These are phyloP conservation scores for Lentinula edodes DNA, from an alignment of 768 basidiomycete species.

Conservation along the genomic window DNA sequence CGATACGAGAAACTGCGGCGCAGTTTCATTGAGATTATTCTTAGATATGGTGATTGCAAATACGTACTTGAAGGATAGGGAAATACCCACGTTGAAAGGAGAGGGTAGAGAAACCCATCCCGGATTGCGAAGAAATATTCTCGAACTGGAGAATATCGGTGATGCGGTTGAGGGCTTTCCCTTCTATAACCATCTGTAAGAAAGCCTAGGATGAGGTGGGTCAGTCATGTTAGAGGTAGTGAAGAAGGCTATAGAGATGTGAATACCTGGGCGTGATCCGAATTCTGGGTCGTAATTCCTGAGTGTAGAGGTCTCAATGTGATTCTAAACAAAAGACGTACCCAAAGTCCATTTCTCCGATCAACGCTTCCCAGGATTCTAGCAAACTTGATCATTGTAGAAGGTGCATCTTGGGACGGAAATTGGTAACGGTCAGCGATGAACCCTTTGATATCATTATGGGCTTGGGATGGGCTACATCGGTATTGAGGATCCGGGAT, in stretches of 20 bases:
- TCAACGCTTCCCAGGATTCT: conserved; percentile 24
- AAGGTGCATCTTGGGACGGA: conserved; percentile 17
- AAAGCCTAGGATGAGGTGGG: conserved; percentile 27
- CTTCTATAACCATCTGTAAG: conserved; percentile 34
- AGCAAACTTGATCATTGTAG: background rate
- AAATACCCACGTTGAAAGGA: conserved; percentile 59
- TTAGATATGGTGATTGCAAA: background rate
- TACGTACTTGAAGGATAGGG: conserved; percentile 43
- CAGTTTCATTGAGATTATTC: background rate
- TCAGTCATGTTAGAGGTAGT: background rate
- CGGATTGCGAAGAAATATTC: conserved; percentile 32
- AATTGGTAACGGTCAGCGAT: conserved; percentile 9
- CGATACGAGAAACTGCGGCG: conserved; percentile 49
- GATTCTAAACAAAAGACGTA: conserved; percentile 15
- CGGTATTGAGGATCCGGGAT: conserved; percentile 6
- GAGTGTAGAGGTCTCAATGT: background rate
- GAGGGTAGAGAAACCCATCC: conserved; percentile 25
- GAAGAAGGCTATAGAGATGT: conserved; percentile 30
- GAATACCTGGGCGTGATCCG: conserved; percentile 16
- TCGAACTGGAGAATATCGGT: conserved; percentile 43
- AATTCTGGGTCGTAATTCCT: background rate
- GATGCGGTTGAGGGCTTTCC: conserved; percentile 46
- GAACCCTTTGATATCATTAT: background rate
- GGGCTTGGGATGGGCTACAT: conserved; percentile 8
- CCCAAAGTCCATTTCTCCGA: conserved; percentile 35